Conservation (phyloP, 2,329 filamentous ascomycete species). For the Sporothrix brunneoviolacea region DNA sequence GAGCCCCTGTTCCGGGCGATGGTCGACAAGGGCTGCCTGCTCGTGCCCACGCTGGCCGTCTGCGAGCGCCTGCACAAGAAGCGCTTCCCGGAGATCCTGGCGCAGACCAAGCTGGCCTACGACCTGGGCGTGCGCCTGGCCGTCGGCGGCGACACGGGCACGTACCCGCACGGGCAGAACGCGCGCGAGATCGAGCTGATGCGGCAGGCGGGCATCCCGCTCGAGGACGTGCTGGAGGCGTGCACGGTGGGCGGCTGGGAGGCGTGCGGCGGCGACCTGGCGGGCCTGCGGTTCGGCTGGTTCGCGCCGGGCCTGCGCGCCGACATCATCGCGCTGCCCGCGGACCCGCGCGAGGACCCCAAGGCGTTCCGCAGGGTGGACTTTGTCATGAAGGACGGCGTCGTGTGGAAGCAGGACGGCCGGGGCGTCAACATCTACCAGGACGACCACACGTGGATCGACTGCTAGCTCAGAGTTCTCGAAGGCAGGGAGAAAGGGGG, state of each 20-base stretch:
- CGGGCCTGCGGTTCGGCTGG: slow-evolving; percentile 46
- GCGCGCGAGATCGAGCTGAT: slow-evolving; percentile 49
- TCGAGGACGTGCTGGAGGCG: slow-evolving; percentile 43
- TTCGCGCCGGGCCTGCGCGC: slow-evolving; percentile 40
- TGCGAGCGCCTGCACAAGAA: slow-evolving; percentile 29
- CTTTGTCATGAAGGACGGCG: slow-evolving; percentile 53
- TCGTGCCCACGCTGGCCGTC: slow-evolving; percentile 47
- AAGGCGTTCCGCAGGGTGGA: slow-evolving; percentile 36
- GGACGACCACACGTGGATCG: no score
- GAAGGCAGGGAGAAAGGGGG: no score
- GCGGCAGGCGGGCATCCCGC: slow-evolving; percentile 41
- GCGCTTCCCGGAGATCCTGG: slow-evolving; percentile 27
- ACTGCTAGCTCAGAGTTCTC: no score
- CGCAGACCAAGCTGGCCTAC: slow-evolving; percentile 37
- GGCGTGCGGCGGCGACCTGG: slow-evolving; percentile 45
- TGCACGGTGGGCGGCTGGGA: slow-evolving; percentile 49
- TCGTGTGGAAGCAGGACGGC: slow-evolving; percentile 38
- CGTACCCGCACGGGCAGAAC: no score
- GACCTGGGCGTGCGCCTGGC: slow-evolving; percentile 43
- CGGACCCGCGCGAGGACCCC: no score
- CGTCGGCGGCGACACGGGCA: slow-evolving; percentile 47
- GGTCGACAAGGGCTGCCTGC: no score
- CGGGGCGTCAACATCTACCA: no score
- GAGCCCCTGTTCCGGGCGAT: no score
- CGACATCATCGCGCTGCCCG: slow-evolving; percentile 44